Base-by-base conservation (phyloP, 805 yeast genomes). In the Saccharomycopsis guyanensis region DNA sequence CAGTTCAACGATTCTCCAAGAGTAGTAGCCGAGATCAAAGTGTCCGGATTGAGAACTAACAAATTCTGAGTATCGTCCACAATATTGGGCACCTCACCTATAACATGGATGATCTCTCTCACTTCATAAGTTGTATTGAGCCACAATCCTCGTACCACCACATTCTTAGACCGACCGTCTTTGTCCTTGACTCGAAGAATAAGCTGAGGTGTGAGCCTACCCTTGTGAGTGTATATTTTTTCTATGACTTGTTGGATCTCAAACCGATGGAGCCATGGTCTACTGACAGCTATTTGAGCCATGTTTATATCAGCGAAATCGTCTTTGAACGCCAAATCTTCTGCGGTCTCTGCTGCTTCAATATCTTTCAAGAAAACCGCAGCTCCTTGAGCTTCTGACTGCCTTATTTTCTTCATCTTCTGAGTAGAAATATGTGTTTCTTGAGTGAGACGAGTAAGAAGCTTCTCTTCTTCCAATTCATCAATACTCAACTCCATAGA, bases 21-120 rank as follows among this genome's bases (percentile, higher is more conserved):
- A 3, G 81, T 66, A 0, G 97, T 93, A 2, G 96, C 88, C 0
- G 96, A 76, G 0, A 91, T 64, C 10, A 93, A 63, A 3, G 76
- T 64, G 59, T 93, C 97, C 0, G 98, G 98, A 53, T 84, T 76
- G 73, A 93, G 73, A 18, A 91, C 72, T 24, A 89, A 62, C n/a
- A 88, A 59, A 54, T 82, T 78, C 25, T 72, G 72, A 29, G 70
- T 63, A 48, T 73, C 72, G 53, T 81, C 85, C 6, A 82, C 71
- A 2, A 51, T 40, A 2, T 45, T 36, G 4, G 54, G 54, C 16
- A n/a, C 6, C 3, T 61, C 70, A 3, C 80, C 72, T 8, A 84
- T 68, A 3, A 83, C 62, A 60, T 84, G 86, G 15, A 84, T 68
- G 0, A 83, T 69, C 58, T 83, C 89, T 4, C 70, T 71, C 0